A percentile compares a stretch with the other conserved stretches of the same genome.
These are phyloP conservation scores for Kondoa subrosea DNA, from an alignment of 768 basidiomycete genomes.

Conservation along the genomic window DNA sequence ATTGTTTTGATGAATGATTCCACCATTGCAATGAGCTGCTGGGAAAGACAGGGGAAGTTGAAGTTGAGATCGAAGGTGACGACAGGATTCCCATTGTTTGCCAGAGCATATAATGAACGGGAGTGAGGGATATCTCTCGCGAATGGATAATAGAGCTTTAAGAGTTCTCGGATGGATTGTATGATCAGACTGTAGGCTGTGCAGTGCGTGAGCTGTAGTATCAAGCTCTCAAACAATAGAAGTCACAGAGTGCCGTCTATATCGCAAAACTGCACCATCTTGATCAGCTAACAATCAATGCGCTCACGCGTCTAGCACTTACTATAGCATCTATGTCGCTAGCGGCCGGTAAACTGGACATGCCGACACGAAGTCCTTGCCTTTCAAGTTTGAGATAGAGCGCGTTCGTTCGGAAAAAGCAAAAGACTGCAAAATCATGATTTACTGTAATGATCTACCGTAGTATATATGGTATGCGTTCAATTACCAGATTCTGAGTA, in stretches of 20 bases:
- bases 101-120: neutral
- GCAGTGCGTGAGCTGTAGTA: neutral
- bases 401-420: too few species aligned
- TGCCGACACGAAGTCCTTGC: too few species aligned
- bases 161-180: neutral
- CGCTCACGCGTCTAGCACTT: too few species aligned
- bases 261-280: too few species aligned
- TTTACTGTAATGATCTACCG: too few species aligned
- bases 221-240: neutral
- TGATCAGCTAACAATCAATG: too few species aligned
- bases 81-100: neutral
- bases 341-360: too few species aligned
- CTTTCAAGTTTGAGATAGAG: too few species aligned
- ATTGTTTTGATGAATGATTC: neutral
- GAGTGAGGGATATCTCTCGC: neutral
- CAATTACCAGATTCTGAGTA: too few species aligned
- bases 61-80: neutral
- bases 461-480: too few species aligned
- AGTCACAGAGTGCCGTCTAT: neutral
- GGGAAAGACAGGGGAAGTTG: neutral
- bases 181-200: neutral
- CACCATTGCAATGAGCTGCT: constrained; percentile 2
- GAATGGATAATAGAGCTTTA: neutral
- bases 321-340: too few species aligned
- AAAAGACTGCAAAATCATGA: too few species aligned